phyloP scores from a whole-genome alignment of 257 asterid genomes.

The Jacaranda mimosifolia region DNA sequence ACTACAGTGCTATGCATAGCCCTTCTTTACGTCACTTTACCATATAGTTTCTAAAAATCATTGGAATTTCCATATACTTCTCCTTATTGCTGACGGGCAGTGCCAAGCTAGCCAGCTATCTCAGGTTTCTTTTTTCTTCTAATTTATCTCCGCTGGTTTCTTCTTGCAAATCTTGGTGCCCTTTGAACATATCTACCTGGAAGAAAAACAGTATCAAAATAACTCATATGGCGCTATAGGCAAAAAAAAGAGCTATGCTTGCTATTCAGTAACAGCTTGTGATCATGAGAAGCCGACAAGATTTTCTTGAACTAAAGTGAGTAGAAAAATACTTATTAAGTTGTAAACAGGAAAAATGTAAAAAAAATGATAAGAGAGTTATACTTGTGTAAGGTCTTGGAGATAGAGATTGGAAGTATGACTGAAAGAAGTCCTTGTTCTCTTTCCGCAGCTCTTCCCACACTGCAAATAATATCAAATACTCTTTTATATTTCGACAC shows the following conservation, averaged over 20 bases:
- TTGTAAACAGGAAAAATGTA: background rate
- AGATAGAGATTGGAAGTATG: constrained; percentile 59
- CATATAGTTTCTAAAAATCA: background rate
- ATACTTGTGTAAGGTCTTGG: constrained; percentile 45
- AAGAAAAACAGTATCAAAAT: background rate
- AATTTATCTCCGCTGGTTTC: constrained; percentile 43
- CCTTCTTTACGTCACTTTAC: background rate
- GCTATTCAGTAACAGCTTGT: background rate
- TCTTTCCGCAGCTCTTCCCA: constrained; percentile 77
- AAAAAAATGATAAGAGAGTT: background rate
- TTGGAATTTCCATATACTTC: too few relatives aligned
- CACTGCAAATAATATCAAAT: constrained; percentile 48
- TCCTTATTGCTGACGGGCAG: background rate
- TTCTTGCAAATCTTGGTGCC: constrained; percentile 47
- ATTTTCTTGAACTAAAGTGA: background rate
- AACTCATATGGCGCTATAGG: background rate
- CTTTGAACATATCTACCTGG: constrained; percentile 40
- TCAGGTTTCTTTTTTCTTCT: constrained; percentile 1
- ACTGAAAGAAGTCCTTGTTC: constrained; percentile 74
- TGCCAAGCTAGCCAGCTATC: background rate
- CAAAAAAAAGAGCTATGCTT: background rate
- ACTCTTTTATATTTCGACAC: background rate
- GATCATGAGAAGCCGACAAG: background rate
- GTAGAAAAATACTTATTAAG: background rate
- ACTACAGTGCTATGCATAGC: background rate